Base-by-base conservation (phyloP, 805 yeast species). In the Candida easanensis region DNA sequence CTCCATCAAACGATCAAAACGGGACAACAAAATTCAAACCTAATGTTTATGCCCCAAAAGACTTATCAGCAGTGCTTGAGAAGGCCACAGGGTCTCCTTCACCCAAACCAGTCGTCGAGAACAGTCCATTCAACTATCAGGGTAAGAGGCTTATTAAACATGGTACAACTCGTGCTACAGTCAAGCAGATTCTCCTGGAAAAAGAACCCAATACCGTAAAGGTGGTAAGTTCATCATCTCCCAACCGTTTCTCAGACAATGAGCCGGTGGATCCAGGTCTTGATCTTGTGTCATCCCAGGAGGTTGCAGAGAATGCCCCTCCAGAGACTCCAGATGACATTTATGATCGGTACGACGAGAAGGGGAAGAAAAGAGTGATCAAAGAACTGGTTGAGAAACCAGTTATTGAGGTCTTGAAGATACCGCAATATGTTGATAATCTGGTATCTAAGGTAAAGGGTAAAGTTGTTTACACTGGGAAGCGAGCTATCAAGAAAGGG, bases 251-350 rank as follows among this genome's bases (percentile, higher is more conserved):
- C 5, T 9, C 30, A 9, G 30, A 26, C 5, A n/a, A 26, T 26
- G 30, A n/a, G 5, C 14, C 30, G n/a, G 30, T 26, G 6, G n/a
- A 9, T 13, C 30, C 30, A 9, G 30, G n/a, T 9, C 15, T n/a
- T 5, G n/a, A 26, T n/a, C 5, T 5, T 9, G 20, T 32, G 7
- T 18, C 15, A 6, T 6, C 38, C 9, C 44, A 51, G 40, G 39
- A 48, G 39, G 42, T 49, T 41, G 39, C 56, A 15, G 23, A 34
- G 31, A 44, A 57, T 36, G 42, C 58, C 10, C 61, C 57, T 13
- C 61, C 61, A 6, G 38, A 45, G 8, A 36, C 42, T 20, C 58
- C 60, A 6, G 28, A 38, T 5, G 44, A 36, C 32, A 31, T 14
- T 9, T 15, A 35, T 3, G 39, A 36, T 20, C n/a, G n/a, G n/a